These are phyloP conservation scores for Volvox reticuliferus DNA, from an alignment of 139 green algal genomes.

Conservation along the genomic window DNA sequence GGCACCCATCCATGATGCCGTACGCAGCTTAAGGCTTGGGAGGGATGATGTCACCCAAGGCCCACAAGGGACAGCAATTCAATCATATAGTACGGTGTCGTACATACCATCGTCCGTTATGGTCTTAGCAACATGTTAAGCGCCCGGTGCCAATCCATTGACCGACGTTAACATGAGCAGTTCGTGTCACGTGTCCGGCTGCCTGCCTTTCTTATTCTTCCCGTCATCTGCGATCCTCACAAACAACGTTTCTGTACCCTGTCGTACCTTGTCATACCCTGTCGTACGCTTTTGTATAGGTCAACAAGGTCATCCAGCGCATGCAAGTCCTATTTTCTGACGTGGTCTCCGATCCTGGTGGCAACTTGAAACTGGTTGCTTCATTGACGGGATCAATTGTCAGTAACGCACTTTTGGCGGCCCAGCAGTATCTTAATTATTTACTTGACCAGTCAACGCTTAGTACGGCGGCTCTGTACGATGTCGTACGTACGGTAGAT, in stretches of 20 bases:
- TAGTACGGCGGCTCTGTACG: neutral
- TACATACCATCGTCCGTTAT: neutral
- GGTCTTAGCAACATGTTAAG: neutral
- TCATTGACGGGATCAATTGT: no score
- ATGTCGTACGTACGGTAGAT: neutral
- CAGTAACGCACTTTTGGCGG: no score
- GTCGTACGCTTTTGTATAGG: neutral
- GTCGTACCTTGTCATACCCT: neutral
- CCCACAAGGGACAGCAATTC: no score
- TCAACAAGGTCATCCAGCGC: neutral
- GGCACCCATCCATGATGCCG: no score
- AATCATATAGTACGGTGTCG: no score
- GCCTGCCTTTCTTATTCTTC: neutral
- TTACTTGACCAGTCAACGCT: no score
- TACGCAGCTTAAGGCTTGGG: no score
- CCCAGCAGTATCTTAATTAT: no score
- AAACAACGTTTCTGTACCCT: neutral
- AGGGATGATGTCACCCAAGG: no score
- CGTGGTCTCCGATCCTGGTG: conserved; percentile 6
- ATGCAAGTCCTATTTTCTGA: neutral
- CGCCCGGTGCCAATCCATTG: neutral
- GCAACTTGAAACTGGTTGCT: neutral
- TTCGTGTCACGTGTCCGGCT: no score
- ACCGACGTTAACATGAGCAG: neutral
- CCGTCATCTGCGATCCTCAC: neutral